These are phyloP conservation scores for Microascus cirrosus DNA, from an alignment of 2,329 filamentous ascomycete genomes.

Conservation along the genomic window DNA sequence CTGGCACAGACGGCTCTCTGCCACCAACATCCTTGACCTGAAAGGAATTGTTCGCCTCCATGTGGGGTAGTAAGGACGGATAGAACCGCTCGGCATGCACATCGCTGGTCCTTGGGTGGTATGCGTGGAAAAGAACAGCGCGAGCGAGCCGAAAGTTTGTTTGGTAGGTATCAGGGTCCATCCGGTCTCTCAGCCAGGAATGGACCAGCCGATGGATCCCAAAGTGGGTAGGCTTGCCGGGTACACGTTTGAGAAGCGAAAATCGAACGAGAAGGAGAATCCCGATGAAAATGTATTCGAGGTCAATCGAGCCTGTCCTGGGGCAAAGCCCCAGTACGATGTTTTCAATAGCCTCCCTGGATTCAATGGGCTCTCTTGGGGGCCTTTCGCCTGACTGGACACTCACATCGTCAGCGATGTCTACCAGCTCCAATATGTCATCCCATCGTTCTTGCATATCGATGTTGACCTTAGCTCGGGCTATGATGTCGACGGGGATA, in stretches of 20 bases:
- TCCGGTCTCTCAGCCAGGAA: neutral
- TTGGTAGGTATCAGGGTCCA: neutral
- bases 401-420: neutral
- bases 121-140: neutral
- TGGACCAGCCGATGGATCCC: neutral
- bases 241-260: constrained; percentile 10
- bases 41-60: neutral
- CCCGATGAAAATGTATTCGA: neutral
- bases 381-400: neutral
- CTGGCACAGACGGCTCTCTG: neutral
- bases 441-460: neutral
- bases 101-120: neutral
- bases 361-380: neutral
- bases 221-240: neutral
- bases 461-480: constrained; percentile 6
- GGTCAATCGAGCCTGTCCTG: constrained; percentile 1
- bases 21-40: neutral
- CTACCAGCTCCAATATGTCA: neutral
- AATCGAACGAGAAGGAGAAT: constrained; percentile 7
- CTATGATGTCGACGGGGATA: constrained; percentile 8
- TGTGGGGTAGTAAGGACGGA: constrained; percentile 1
- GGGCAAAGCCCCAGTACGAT: neutral
- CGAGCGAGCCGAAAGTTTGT: neutral
- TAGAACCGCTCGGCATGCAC: constrained; percentile 1
- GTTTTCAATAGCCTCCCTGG: neutral